Base-by-base conservation (phyloP, 495 filamentous ascomycete genomes). In the Lentithecium fluviatile region DNA sequence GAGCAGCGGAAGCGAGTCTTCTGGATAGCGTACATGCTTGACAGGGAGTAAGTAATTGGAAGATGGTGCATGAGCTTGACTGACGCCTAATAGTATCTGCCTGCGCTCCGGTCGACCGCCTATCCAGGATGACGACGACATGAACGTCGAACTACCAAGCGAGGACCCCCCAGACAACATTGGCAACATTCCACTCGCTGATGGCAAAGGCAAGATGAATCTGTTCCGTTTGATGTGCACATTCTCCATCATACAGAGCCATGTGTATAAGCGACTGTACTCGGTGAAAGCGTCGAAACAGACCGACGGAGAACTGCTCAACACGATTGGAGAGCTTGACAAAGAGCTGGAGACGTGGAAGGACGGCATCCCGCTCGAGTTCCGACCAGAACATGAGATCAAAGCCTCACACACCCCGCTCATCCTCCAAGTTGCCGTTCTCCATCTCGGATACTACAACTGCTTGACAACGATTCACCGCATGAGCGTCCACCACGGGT, bases 361-460 rank as follows among this genome's bases (percentile, higher is more conserved):
- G 75, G 92, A 97, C 70, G 83, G 78, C 50, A 96, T 98, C 43
- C 94, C 95, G 2, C 77, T 94, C 51, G 94, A 97, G 67, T 96
- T 95, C 74, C 85, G 94, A 15, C 94, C 94, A 0, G 94, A 97
- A 73, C 83, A 95, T 73, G 92, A 96, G 73, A 96, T 97, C 64
- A 91, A 90, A 73, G 86, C 89, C 4, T 83, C 86, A 0, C 90
- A 97, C 70, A 91, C 88, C 0, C 91, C 93, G 8, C 79, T 97
- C 23, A 87, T 98, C 34, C 79, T 98, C 1, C 95, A 97, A 60
- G 83, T 98, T 58, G 90, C 94, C 49, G 87, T 95, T 67, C 75
- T 98, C 40, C 94, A 97, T 69, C 96, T 97, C 70, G 85, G 90
- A 32, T 98, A 98, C 75, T 97, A 98, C 78, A 98, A 97, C 71